Conservation (phyloP, 352 stramenopile species). For the Pythium aristosporum region DNA sequence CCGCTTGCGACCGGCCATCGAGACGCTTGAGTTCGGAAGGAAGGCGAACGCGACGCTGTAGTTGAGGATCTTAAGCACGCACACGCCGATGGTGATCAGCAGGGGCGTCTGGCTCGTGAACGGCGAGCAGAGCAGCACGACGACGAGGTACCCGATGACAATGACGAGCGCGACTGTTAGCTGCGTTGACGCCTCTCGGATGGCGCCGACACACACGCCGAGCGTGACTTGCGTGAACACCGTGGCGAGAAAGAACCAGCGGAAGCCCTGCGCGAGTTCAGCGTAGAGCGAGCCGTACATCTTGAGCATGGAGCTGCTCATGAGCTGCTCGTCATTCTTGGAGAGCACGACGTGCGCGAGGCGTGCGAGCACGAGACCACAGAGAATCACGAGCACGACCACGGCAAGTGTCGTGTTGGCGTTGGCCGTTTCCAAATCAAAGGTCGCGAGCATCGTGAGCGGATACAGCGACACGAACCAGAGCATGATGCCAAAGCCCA, state of each 20-base stretch:
- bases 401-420: slow-evolving; percentile 27
- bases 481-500: slow-evolving; percentile 39
- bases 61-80: slow-evolving; percentile 34
- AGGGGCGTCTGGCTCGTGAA: slow-evolving; percentile 28
- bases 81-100: slow-evolving; percentile 10
- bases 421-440: slow-evolving; percentile 33
- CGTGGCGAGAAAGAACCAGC: slow-evolving; percentile 44
- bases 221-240: slow-evolving; percentile 30
- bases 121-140: slow-evolving; percentile 32
- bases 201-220: slow-evolving; percentile 35
- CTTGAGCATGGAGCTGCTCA: slow-evolving; percentile 24
- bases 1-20: slow-evolving; percentile 6
- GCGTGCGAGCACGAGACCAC: slow-evolving; percentile 18
- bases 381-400: slow-evolving; percentile 28
- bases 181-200: slow-evolving; percentile 31
- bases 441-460: slow-evolving; percentile 33
- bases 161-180: slow-evolving; percentile 34
- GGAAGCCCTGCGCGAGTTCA: slow-evolving; percentile 29
- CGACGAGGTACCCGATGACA: slow-evolving; percentile 34
- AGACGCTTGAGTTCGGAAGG: slow-evolving; percentile 27
- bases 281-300: slow-evolving; percentile 43
- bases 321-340: slow-evolving; percentile 30
- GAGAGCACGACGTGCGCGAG: slow-evolving; percentile 21
- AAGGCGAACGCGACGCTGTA: slow-evolving; percentile 38
- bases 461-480: slow-evolving; percentile 45